Percentiles rank a stretch among this genome's conserved stretches.
Evolutionary conservation across 2,329 filamentous ascomycete genomes (phyloP).

Genomic region (Ceratocystis diversiconidia): DNA sequence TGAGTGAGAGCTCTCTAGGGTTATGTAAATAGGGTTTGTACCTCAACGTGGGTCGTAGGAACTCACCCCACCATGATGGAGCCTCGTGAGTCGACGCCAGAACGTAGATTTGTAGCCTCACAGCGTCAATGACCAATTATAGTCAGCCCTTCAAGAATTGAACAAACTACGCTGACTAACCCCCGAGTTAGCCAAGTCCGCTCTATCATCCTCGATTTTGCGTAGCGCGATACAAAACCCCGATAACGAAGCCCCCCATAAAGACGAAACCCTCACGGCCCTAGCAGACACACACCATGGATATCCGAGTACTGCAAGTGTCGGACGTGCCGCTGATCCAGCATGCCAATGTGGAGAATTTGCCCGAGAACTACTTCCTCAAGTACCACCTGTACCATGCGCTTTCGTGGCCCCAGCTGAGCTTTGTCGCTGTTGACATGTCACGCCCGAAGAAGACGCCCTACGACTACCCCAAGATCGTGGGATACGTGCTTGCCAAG

Average conservation of each 20-base stretch:
- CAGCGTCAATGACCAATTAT: neutral
- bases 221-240: neutral
- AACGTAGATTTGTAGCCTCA: neutral
- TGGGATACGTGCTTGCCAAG: constrained; percentile 98
- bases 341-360: constrained; percentile 95
- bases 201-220: neutral
- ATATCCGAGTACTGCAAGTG: constrained; percentile 74
- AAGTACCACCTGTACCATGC: constrained; percentile 99
- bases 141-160: neutral
- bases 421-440: constrained; percentile 89
- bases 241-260: neutral
- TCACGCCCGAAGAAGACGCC: constrained; percentile 62
- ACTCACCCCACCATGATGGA: constrained; percentile 8
- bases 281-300: constrained; percentile 40
- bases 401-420: constrained; percentile 92
- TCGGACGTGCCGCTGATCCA: constrained; percentile 85
- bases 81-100: constrained; percentile 5
- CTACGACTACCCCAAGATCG: constrained; percentile 90
- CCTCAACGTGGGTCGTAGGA: neutral
- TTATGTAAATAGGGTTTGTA: neutral
- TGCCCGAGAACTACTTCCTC: constrained; percentile 99
- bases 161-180: neutral
- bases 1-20: neutral
- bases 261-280: neutral
- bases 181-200: neutral